phyloP scores from a whole-genome alignment of 1,284 basidiomycete genomes.

The Fistulinella cinereoalba region DNA sequence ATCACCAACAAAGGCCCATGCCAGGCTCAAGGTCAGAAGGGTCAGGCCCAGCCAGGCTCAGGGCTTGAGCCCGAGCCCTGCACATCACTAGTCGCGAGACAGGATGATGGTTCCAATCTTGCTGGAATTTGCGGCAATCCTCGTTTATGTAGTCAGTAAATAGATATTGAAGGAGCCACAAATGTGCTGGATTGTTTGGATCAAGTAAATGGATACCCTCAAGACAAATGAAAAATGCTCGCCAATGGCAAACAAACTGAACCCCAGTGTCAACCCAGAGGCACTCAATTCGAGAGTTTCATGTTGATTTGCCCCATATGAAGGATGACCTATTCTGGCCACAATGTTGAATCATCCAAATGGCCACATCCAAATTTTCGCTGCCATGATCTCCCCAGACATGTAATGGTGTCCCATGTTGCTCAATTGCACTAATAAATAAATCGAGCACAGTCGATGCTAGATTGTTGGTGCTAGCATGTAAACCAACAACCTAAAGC shows the following conservation, averaged over 20 bases:
- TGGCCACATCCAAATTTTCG: slow-evolving; percentile 31
- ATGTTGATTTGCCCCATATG: too few relatives aligned
- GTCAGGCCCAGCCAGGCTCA: too few relatives aligned
- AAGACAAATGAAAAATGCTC: slow-evolving; percentile 26
- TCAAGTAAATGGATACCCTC: slow-evolving; percentile 24
- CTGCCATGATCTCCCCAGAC: slow-evolving; percentile 17
- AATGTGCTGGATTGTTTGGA: slow-evolving; percentile 14
- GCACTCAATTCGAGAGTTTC: slow-evolving; percentile 42
- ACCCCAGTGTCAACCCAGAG: slow-evolving; percentile 38
- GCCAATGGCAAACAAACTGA: slow-evolving; percentile 23
- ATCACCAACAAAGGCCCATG: too few relatives aligned
- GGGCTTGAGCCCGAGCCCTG: too few relatives aligned
- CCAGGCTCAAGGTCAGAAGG: too few relatives aligned
- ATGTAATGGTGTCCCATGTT: background rate
- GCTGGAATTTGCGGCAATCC: slow-evolving; percentile 20
- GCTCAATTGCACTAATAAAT: background rate
- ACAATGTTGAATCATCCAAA: too few relatives aligned
- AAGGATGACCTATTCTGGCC: too few relatives aligned
- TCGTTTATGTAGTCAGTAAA: slow-evolving; percentile 19
- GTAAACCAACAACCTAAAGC: slow-evolving; percentile 2
- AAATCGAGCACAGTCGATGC: slow-evolving; percentile 6
- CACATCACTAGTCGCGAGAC: too few relatives aligned
- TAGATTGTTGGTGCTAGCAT: slow-evolving; percentile 2
- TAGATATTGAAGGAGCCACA: slow-evolving; percentile 32
- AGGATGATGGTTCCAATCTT: slow-evolving; percentile 34